Percentiles rank a stretch among this genome's conserved stretches.
These are phyloP conservation scores for Aspergillus sp. DNA, from an alignment of 2,329 filamentous ascomycete species.

Conservation along the genomic window DNA sequence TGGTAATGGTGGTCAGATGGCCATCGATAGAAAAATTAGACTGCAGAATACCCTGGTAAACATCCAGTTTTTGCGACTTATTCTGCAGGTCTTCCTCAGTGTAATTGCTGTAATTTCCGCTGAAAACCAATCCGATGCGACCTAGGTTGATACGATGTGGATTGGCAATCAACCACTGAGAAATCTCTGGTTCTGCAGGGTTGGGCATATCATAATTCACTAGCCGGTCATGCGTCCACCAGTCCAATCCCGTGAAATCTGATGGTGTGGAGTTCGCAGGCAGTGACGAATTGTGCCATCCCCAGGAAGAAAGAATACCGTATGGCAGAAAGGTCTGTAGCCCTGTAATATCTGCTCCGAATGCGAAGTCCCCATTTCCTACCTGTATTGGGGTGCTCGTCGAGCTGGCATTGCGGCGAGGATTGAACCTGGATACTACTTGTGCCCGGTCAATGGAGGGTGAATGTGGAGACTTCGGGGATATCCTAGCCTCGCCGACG, in stretches of 20 bases:
- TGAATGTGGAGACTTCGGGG: neutral
- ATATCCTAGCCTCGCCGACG: neutral
- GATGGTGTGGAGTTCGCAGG: slow-evolving; percentile 43
- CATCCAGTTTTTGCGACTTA: slow-evolving; percentile 7
- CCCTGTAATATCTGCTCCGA: slow-evolving; percentile 50
- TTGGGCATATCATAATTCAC: slow-evolving; percentile 50
- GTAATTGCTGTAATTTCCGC: slow-evolving; percentile 33
- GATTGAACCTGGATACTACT: slow-evolving; percentile 44
- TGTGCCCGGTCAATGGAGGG: slow-evolving; percentile 5
- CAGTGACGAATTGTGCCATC: slow-evolving; percentile 50
- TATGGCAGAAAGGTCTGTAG: slow-evolving; percentile 50
- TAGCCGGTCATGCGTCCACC: slow-evolving; percentile 48
- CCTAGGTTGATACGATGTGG: slow-evolving; percentile 56
- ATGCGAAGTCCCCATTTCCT: slow-evolving; percentile 53
- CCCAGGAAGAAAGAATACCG: slow-evolving; percentile 48
- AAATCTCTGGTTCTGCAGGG: slow-evolving; percentile 44
- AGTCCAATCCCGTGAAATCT: slow-evolving; percentile 47
- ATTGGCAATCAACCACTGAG: slow-evolving; percentile 58
- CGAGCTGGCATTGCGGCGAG: slow-evolving; percentile 52
- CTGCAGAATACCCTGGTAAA: slow-evolving; percentile 6
- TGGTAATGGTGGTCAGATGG: neutral
- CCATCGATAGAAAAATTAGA: slow-evolving; percentile 9
- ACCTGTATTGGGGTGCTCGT: slow-evolving; percentile 55
- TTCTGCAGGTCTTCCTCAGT: slow-evolving; percentile 39
- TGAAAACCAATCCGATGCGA: slow-evolving; percentile 52